phyloP scores from a whole-genome alignment of 441 rosid species.

The Gossypium trilobum region DNA sequence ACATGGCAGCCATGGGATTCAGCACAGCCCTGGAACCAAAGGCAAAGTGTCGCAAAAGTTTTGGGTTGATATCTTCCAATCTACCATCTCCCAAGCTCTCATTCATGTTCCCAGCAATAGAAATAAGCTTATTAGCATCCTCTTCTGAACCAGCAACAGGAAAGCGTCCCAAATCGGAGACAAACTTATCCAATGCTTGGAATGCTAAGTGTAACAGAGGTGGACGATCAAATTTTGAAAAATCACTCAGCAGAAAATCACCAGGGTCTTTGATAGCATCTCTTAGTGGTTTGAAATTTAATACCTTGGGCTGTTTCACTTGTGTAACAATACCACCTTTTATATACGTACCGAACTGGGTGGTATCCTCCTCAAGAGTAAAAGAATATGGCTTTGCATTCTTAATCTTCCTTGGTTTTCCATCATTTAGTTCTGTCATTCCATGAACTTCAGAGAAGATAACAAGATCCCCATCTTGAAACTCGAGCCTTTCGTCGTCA shows the following conservation, averaged over 20 bases:
- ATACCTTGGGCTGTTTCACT: constrained; percentile 74
- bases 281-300: constrained; percentile 68
- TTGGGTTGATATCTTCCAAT: constrained; percentile 56
- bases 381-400: constrained; percentile 78
- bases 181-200: constrained; percentile 77
- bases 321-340: constrained; percentile 97
- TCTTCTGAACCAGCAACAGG: constrained; percentile 86
- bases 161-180: constrained; percentile 48
- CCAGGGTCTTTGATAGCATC: constrained; percentile 88
- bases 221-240: constrained; percentile 86
- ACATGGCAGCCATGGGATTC: constrained; percentile 99
- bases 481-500: constrained; percentile 93
- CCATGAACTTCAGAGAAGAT: constrained; percentile 87
- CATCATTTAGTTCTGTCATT: constrained; percentile 89
- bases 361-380: constrained; percentile 71
- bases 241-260: constrained; percentile 85
- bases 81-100: constrained; percentile 52
- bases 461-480: constrained; percentile 87
- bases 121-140: constrained; percentile 66
- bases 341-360: constrained; percentile 42
- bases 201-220: constrained; percentile 85
- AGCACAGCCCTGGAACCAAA: constrained; percentile 90
- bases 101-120: constrained; percentile 46
- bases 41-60: constrained; percentile 63
- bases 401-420: constrained; percentile 76